Percentiles rank a stretch among this genome's conserved stretches.
These are phyloP conservation scores for Patellifolia procumbens DNA, from an alignment of 179 eudicot species.

Conservation along the genomic window DNA sequence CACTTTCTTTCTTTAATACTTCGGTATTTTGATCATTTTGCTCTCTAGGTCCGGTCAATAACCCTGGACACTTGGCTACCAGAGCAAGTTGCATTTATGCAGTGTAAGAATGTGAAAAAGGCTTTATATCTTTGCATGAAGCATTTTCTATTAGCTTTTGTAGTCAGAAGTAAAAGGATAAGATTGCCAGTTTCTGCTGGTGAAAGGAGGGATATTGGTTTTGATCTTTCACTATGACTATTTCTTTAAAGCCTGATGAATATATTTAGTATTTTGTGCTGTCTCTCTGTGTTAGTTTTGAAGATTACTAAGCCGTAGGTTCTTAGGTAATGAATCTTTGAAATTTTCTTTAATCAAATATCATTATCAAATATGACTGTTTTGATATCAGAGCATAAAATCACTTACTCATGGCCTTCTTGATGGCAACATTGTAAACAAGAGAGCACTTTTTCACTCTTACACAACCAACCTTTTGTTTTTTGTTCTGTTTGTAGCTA, in stretches of 20 bases:
- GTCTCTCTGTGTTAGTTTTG: too few species aligned
- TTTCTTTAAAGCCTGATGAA: too few species aligned
- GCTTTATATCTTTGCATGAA: slow-evolving; percentile 3
- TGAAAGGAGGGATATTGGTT: too few species aligned
- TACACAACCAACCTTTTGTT: background rate
- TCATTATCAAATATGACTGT: too few species aligned
- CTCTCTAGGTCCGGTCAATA: slow-evolving; percentile 75
- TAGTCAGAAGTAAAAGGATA: background rate
- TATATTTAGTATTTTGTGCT: too few species aligned
- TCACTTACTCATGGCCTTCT: background rate
- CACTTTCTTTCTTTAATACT: background rate
- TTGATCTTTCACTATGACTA: too few species aligned
- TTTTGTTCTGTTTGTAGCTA: slow-evolving; percentile 34
- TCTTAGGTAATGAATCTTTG: too few species aligned
- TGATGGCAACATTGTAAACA: background rate
- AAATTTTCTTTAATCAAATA: too few species aligned
- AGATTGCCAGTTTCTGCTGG: too few species aligned
- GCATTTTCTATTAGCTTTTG: background rate
- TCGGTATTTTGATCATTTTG: background rate
- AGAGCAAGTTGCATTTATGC: slow-evolving; percentile 78
- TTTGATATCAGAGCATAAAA: too few species aligned
- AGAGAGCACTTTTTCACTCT: background rate
- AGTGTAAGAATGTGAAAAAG: slow-evolving; percentile 44
- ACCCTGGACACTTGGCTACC: slow-evolving; percentile 96
- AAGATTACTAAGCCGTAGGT: too few species aligned